A percentile compares a stretch with the other conserved stretches of the same genome.
These are phyloP conservation scores for Lodderomyces pseudojiufengensis DNA, from an alignment of 1,139 yeast species.

Conservation along the genomic window DNA sequence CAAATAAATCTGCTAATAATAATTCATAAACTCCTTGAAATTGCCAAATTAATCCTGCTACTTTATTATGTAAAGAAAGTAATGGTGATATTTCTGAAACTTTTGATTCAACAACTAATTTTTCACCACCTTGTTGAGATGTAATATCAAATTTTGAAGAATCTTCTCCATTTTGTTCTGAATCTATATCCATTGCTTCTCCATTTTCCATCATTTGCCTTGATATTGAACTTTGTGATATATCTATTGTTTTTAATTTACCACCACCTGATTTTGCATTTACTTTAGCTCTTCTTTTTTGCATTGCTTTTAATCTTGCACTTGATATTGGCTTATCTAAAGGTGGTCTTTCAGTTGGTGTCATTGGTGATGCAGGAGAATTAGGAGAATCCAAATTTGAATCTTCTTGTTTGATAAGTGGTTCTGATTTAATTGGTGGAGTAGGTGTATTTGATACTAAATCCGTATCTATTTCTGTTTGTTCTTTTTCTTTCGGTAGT, in stretches of 20 bases:
- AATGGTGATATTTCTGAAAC: constrained; percentile 67
- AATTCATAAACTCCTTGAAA: constrained; percentile 96
- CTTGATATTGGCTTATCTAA: constrained; percentile 41
- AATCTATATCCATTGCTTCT: constrained; percentile 17
- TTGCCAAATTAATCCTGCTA: constrained; percentile 85
- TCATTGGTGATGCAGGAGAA: constrained; percentile 1
- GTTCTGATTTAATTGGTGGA: constrained; percentile 1
- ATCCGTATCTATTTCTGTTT: constrained; percentile 3
- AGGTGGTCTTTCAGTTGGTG: constrained; percentile 6
- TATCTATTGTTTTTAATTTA: constrained; percentile 60
- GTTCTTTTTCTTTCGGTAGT: constrained; percentile 12
- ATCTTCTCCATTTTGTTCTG: constrained; percentile 13
- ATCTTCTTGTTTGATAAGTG: constrained; percentile 6
- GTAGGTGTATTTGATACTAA: constrained; percentile 4
- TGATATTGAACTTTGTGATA: constrained; percentile 75
- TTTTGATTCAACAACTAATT: constrained; percentile 79
- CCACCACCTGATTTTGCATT: constrained; percentile 61
- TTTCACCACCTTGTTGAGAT: constrained; percentile 75
- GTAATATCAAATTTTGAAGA: constrained; percentile 54
- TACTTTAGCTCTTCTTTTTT: constrained; percentile 83
- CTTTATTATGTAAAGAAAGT: constrained; percentile 70
- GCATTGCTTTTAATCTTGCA: constrained; percentile 91
- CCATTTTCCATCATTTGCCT: constrained; percentile 44
- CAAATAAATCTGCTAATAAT: constrained; percentile 73
- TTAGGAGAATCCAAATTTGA: neutral